Percentiles rank a stretch among this genome's conserved stretches.
These are phyloP conservation scores for Populus alba DNA, from an alignment of 345 rosid genomes.

Conservation along the genomic window DNA sequence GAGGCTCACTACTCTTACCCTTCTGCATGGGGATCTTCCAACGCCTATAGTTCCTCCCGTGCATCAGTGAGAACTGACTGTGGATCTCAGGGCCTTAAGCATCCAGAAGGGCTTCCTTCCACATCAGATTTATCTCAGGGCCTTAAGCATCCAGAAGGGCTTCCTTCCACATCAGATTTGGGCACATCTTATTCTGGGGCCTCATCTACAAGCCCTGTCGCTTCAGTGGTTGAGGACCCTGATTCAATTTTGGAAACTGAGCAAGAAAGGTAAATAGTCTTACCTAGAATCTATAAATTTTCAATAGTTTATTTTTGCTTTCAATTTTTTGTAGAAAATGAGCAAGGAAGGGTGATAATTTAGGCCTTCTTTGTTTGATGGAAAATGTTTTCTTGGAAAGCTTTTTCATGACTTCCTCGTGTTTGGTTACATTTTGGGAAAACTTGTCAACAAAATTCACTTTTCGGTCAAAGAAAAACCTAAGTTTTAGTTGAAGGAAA, in stretches of 20 bases:
- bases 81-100: background rate
- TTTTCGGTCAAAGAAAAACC: no score
- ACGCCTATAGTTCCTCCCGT: conserved; percentile 9
- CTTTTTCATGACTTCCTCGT: no score
- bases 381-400: no score
- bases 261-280: conserved; percentile 20
- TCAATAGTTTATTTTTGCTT: no score
- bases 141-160: background rate
- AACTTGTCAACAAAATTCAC: no score
- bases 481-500: no score
- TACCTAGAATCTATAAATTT: background rate
- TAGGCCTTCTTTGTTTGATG: no score
- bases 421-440: no score
- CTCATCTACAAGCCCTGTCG: conserved; percentile 8
- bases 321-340: no score
- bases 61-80: conserved; percentile 9
- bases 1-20: conserved; percentile 3
- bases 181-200: background rate
- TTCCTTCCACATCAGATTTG: background rate
- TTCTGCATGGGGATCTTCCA: conserved; percentile 19
- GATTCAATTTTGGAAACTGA: conserved; percentile 3
- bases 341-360: background rate
- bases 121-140: background rate
- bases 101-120: background rate
- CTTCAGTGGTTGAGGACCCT: conserved; percentile 1